Evolutionary conservation across 106 monocot genomes (phyloP), one percentile per base, ranked within the genome.

Genomic region (Ottelia alismoides): DNA sequence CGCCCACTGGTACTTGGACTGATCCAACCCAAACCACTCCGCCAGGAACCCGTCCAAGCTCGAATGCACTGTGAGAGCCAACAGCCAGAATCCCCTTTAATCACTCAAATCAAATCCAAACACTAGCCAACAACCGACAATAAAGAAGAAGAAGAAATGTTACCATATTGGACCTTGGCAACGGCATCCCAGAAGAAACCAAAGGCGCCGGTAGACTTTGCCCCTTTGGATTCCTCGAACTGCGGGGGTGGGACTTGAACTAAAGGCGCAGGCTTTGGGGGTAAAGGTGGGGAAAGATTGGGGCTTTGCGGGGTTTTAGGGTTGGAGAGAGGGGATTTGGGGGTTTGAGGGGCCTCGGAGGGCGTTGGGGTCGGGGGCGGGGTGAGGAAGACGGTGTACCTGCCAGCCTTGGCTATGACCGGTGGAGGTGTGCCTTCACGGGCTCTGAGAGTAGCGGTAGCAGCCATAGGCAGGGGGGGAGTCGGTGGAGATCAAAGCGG

Each of bases 1-100:
- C 3, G 88, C 88, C 88, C 88, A 88, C 65, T 88, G 88, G 22
- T 88, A 88, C 76, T 76, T 82, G 1, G 82, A 88, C 52, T 88
- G 88, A 56, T 88, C 58, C 60, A 88, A 56, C 22, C 88, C 88
- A 7, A 88, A 76, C 88, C 78, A 83, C 23, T 70, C 69, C 24
- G 83, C 75, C 53, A 88, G 61, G 31, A 70, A 82, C 75, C 74
- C 78, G 20, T 82, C 88, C 76, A 88, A 70, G 57, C 76, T 83
- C 61, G 78, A 72, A 64, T 87, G 87, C 56, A 60, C 87, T 87
- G 56, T 40, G 50, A 48, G 64, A 11, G n/a, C 20, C 31, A 28
- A 26, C 31, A n/a, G n/a, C n/a, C n/a, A n/a, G n/a, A n/a, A n/a
- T n/a, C n/a, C n/a, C n/a, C n/a, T n/a, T n/a, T n/a, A n/a, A n/a